Evolutionary conservation across 1,284 basidiomycete genomes (phyloP), one percentile per base, ranked within the genome.

Genomic region (Kwoniella shivajii): DNA sequence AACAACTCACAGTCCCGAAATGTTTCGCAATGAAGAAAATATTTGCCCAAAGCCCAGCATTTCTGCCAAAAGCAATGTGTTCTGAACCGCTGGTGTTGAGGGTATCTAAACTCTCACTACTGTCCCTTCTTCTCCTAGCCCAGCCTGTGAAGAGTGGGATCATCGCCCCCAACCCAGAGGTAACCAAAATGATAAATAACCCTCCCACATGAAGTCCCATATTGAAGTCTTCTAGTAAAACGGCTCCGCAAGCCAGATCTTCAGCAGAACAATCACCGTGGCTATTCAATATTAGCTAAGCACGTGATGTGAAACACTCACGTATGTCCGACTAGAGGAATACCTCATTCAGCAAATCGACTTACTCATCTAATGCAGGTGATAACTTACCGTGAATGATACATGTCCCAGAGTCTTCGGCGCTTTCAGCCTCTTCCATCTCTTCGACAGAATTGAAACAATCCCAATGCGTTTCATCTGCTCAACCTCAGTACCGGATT

Each of bases 171-270:
- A 79, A 18, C 3, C 65, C 68, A 0, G 78, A 77, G 0, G 72
- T 69, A 31, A 74, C 59, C 44, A 81, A 71, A 11, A 81, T 56
- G 60, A 76, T 67, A 54, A 81, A 81, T 53, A 81, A 61, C 1
- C 79, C 60, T 5, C 66, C 80, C 37, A 81, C 74, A 62, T 81
- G 80, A 5, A 81, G 63, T 6, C 63, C 61, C 47, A 78, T 61
- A 54, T 80, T 67, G 73, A 78, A 81, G 18, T 59, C 42, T 48
- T 69, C 56, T 37, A 72, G 56, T 31, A 68, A 56, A 50, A 71
- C 55, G 2, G 63, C 42, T 54, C 73, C 76, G 49, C 75, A 78
- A 6, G 72, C 73, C n/a, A 72, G 66, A 2, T 76, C 60, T 16
- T 59, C 64, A 7, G 64, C 63, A 0, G 75, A 74, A 50, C 80